Percentiles rank a stretch among this genome's conserved stretches.
Evolutionary conservation across 1,284 basidiomycete species (phyloP).

Genomic region (Salmacisia buchloeana): DNA sequence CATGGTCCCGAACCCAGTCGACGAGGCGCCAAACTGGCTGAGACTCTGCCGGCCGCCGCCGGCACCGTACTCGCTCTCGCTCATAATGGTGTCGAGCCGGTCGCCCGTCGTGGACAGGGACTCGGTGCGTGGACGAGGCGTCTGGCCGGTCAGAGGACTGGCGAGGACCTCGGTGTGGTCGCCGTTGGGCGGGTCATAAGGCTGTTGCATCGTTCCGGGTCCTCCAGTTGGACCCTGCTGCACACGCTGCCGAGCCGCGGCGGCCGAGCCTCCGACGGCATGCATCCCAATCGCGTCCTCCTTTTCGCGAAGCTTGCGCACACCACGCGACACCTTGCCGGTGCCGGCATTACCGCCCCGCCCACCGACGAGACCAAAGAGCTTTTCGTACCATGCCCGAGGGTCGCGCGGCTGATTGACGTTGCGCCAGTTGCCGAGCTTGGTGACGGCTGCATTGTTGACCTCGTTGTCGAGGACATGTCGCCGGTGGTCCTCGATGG

Average conservation of each 20-base stretch:
- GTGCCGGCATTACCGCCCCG: slow-evolving; percentile 22
- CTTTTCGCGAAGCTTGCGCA: slow-evolving; percentile 73
- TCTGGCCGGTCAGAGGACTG: not conserved
- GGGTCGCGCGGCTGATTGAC: slow-evolving; percentile 78
- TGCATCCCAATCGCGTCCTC: slow-evolving; percentile 59
- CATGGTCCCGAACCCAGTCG: slow-evolving; percentile 17
- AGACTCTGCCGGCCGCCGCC: slow-evolving; percentile 5
- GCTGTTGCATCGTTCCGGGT: slow-evolving; percentile 12
- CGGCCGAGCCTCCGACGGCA: slow-evolving; percentile 28
- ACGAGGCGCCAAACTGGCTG: not conserved
- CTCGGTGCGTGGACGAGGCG: slow-evolving; percentile 20
- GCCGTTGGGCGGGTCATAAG: not conserved
- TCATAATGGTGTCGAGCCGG: slow-evolving; percentile 34
- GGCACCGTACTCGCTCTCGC: slow-evolving; percentile 34
- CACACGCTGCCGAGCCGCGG: slow-evolving; percentile 19
- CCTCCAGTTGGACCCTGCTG: slow-evolving; percentile 3
- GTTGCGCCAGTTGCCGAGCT: slow-evolving; percentile 80
- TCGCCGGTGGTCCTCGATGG: slow-evolving; percentile 85
- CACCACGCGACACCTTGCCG: slow-evolving; percentile 68
- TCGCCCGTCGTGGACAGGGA: slow-evolving; percentile 23
- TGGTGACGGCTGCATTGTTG: slow-evolving; percentile 80
- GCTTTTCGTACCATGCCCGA: slow-evolving; percentile 67
- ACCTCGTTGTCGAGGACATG: slow-evolving; percentile 81
- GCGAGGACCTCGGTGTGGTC: not conserved
- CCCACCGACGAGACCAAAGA: slow-evolving; percentile 61